Base-by-base conservation (phyloP, 345 rosid genomes). In the Lumnitzera racemosa region DNA sequence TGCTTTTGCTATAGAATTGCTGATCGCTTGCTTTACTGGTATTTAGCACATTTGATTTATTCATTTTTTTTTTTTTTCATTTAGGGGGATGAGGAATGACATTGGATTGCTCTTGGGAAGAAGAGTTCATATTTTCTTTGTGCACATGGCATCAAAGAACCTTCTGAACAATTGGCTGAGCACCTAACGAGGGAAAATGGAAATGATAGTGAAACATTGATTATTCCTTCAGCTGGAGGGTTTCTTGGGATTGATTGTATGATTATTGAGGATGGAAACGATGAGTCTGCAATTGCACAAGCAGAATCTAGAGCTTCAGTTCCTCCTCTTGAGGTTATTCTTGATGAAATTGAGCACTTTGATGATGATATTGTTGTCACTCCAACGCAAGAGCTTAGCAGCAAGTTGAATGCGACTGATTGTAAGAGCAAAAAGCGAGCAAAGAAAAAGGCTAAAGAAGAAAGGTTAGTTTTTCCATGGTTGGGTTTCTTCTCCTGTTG, bases 51-150 rank as follows among this genome's bases (percentile, higher is more conserved):
- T 64, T 41, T 15, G 16, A n/a, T 20, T 20, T 20, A 20, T 20
- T 20, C 20, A 20, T 20, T 20, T 20, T 0, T 20, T 20, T 20
- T 20, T 20, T 20, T 20, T 20, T 20, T 20, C 20, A 20, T 20
- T 58, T 70, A 94, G 99, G 74, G 90, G 69, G 91, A 87, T 53
- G 79, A 74, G 76, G 96, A 83, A 74, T 86, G 78, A 67, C 84
- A 51, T 12, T 81, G 97, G 57, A 80, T 90, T 70, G 86, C 99
- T 53, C 92, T 90, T 15, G 90, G 96, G 58, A 83, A 88, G 96
- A 94, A 90, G 76, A 69, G 61, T 51, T 82, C 94, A 49, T 81
- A 77, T 70, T 57, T 77, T 29, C 61, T 15, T 23, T 69, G 70
- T 62, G 81, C 61, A 50, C 62, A 55, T 61, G 76, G 65, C 68